Evolutionary conservation across 805 yeast genomes (phyloP).

Genomic region (Zygosaccharomyces siamensis): DNA sequence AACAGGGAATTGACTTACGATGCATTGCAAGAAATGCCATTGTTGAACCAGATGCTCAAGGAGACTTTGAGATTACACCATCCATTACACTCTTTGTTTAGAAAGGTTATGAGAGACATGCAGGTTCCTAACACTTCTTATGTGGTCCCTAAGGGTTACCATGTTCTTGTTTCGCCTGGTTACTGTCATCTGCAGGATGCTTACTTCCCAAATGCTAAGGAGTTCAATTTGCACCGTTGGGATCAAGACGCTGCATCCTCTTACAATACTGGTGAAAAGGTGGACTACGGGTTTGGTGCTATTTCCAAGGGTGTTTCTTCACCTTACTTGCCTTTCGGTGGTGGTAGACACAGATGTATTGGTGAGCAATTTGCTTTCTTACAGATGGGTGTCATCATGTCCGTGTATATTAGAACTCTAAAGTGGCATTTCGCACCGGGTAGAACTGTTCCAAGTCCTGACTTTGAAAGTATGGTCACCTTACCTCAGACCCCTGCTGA

Average conservation of each 20-base stretch:
- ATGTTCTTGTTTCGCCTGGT: constrained; percentile 92
- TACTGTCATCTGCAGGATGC: constrained; percentile 71
- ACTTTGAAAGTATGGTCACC: constrained; percentile 88
- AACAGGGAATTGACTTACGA: constrained; percentile 70
- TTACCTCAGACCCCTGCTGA: constrained; percentile 77
- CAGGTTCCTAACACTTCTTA: constrained; percentile 73
- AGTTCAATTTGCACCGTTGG: constrained; percentile 90
- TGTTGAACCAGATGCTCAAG: constrained; percentile 77
- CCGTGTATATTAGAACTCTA: constrained; percentile 67
- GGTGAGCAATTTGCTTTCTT: constrained; percentile 97
- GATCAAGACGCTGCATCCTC: constrained; percentile 38
- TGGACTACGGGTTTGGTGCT: constrained; percentile 96
- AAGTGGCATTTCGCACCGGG: constrained; percentile 68
- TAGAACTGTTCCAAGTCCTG: constrained; percentile 56
- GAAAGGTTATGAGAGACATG: constrained; percentile 77
- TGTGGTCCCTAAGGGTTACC: constrained; percentile 84
- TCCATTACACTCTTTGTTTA: constrained; percentile 93
- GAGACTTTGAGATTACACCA: constrained; percentile 94
- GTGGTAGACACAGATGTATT: constrained; percentile 98
- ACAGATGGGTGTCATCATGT: constrained; percentile 81
- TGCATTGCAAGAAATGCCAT: constrained; percentile 72
- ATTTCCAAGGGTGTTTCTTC: constrained; percentile 94
- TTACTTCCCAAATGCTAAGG: constrained; percentile 71
- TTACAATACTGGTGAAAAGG: constrained; percentile 35
- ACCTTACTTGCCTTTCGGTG: constrained; percentile 97